Conservation (phyloP, 768 basidiomycete genomes). For the Tulasnella sp. region DNA sequence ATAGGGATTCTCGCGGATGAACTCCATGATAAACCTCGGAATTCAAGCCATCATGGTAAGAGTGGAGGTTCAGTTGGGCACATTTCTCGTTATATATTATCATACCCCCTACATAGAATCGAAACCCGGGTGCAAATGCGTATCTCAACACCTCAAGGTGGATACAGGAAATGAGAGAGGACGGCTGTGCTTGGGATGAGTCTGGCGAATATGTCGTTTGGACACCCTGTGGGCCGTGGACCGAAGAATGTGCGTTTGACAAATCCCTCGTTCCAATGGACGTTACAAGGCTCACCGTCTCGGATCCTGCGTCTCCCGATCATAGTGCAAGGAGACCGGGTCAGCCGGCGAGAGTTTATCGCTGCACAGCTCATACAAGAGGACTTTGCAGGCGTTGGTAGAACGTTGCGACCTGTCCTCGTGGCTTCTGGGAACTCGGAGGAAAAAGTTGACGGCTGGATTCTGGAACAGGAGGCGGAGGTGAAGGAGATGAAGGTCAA, state of each 20-base stretch:
- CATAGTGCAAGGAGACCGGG: not conserved
- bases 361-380: not conserved
- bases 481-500: too few relatives aligned
- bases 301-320: not conserved
- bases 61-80: not conserved
- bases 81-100: too few relatives aligned
- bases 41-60: not conserved
- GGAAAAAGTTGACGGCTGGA: not conserved
- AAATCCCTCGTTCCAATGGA: not conserved
- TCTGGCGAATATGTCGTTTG: not conserved
- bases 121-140: not conserved
- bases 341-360: not conserved
- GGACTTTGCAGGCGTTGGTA: not conserved
- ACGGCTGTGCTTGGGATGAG: not conserved
- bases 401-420: not conserved
- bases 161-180: not conserved
- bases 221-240: slow-evolving; percentile 7
- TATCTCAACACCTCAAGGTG: not conserved
- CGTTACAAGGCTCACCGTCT: not conserved
- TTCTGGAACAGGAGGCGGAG: not conserved
- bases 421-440: slow-evolving; percentile 10
- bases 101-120: too few relatives aligned
- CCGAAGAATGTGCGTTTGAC: not conserved
- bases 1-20: slow-evolving; percentile 25
- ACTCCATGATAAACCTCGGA: not conserved